phyloP scores from a whole-genome alignment of 2,329 filamentous ascomycete genomes.

The Chaetomium strumarium region DNA sequence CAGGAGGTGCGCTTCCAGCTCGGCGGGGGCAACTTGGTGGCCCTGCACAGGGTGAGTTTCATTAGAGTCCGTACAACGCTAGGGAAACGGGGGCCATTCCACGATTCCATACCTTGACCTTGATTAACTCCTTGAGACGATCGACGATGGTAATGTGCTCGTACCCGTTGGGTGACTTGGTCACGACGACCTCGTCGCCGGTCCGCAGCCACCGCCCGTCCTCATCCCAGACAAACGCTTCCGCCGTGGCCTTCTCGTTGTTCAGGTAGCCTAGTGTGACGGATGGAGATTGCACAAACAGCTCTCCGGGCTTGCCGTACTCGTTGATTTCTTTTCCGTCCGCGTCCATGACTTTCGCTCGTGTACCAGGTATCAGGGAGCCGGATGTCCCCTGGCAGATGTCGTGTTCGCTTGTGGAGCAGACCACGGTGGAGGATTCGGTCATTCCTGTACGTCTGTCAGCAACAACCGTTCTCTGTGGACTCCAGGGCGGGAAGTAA shows the following conservation, averaged over 20 bases:
- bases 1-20: constrained; percentile 74
- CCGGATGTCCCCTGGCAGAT: constrained; percentile 68
- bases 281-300: constrained; percentile 70
- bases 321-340: constrained; percentile 65
- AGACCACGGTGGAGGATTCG: constrained; percentile 68
- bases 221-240: constrained; percentile 64
- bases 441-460: constrained; percentile 53
- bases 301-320: constrained; percentile 66
- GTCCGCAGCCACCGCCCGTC: constrained; percentile 75
- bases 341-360: constrained; percentile 59
- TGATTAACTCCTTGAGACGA: constrained; percentile 52
- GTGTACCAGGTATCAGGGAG: constrained; percentile 57
- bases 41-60: constrained; percentile 41
- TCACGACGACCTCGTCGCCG: constrained; percentile 74
- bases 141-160: constrained; percentile 86
- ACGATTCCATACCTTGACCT: constrained; percentile 39
- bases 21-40: constrained; percentile 75
- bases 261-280: constrained; percentile 80
- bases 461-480: neutral
- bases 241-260: constrained; percentile 74
- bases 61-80: neutral
- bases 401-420: constrained; percentile 54
- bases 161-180: constrained; percentile 55
- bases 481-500: constrained; percentile 7
- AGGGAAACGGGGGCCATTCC: neutral